Conservation (phyloP, 2,329 filamentous ascomycete genomes). For the Calonectria pauciramosa region DNA sequence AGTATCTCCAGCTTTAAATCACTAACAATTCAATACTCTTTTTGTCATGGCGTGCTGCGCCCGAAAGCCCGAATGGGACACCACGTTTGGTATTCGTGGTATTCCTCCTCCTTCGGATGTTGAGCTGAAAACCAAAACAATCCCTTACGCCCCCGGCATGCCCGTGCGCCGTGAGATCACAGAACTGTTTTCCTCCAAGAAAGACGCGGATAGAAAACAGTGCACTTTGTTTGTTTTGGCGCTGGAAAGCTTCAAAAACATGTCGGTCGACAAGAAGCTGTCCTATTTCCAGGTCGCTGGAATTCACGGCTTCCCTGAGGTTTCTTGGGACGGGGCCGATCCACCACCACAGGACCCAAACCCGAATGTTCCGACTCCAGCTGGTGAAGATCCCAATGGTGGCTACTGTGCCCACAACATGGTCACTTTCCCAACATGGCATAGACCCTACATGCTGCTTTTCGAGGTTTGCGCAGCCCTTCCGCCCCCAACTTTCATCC, state of each 20-base stretch:
- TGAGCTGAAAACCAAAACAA: not conserved
- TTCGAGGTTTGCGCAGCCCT: slow-evolving; percentile 17
- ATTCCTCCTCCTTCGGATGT: not conserved
- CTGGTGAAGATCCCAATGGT: not conserved
- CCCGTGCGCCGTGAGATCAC: slow-evolving; percentile 13
- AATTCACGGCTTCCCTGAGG: slow-evolving; percentile 30
- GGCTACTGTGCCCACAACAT: slow-evolving; percentile 31
- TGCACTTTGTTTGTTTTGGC: slow-evolving; percentile 26
- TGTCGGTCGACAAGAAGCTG: slow-evolving; percentile 20
- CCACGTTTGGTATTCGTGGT: not conserved
- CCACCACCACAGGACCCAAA: not conserved
- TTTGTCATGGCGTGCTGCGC: not conserved
- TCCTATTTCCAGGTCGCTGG: slow-evolving; percentile 32
- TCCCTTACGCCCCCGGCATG: not conserved
- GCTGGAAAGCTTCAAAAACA: slow-evolving; percentile 19
- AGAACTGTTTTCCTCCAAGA: not conserved
- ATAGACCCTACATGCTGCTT: slow-evolving; percentile 27
- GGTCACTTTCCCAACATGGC: slow-evolving; percentile 32
- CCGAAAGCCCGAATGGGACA: not conserved
- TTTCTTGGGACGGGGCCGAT: slow-evolving; percentile 14
- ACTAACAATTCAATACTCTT: not conserved
- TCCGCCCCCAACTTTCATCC: fast-evolving
- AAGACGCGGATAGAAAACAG: not conserved
- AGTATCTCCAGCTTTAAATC: not conserved
- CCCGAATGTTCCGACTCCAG: too few relatives aligned